Evolutionary conservation across 1,284 basidiomycete genomes (phyloP), one percentile per base, ranked within the genome.

Genomic region (Ceratobasidium sp.): DNA sequence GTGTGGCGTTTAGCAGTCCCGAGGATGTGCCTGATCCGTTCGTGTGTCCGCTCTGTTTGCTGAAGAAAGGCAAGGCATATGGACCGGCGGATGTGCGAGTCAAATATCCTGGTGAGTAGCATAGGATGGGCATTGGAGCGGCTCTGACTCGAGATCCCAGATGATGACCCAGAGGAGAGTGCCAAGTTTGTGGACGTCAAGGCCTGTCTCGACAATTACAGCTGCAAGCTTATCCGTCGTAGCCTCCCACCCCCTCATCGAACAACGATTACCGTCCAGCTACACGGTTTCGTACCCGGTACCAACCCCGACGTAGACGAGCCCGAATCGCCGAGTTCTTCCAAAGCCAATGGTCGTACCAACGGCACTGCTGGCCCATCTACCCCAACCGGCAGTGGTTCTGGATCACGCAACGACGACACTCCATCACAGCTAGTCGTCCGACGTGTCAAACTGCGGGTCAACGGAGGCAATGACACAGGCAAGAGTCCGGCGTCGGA

Each of bases 241-340:
- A 85, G 85, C 72, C 78, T 91, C 74, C 80, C 82, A 6, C 83
- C 82, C 0, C 89, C 90, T 0, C 84, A 84, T 71, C 85, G 82
- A 4, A 85, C 84, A 69, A 91, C 90, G 0, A 76, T 92, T 6
- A 90, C 90, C 74, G 85, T 92, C 6, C 90, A 92, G 67, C 83
- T 92, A 13, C 81, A 90, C 67, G 83, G 86, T 29, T 91, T 89
- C 71, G 80, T 80, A 0, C 82, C 84, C 1, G 83, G 85, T 7
- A 71, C 67, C 15, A 71, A 71, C 27, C 67, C 56, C 17, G 56
- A 58, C 25, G 34, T 50, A 5, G 67, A 69, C 8, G 67, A 56
- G 25, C 42, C 67, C 35, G 54, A 56, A 22, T 17, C 50, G 27
- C 52, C 52, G 1, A 35, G 29, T 3, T 31, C 67, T 20, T 12